Evolutionary conservation across 169 alveolate species (phyloP).

Genomic region (Cyclospora cayetanensis): DNA sequence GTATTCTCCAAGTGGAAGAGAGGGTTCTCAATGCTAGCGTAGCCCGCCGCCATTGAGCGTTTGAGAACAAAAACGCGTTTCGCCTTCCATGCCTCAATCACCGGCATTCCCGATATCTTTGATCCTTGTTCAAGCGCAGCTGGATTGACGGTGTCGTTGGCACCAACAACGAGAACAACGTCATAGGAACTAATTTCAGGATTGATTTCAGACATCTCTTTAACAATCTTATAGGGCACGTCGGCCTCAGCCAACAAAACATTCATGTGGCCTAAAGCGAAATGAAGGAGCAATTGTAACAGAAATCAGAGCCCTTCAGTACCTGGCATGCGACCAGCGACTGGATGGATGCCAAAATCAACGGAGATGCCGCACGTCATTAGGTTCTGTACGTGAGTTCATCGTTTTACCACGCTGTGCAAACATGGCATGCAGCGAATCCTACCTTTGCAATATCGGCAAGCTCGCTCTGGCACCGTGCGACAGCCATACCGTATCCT

Average conservation of each 20-base stretch:
- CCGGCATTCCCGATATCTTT: conserved; percentile 96
- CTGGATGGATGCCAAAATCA: conserved; percentile 96
- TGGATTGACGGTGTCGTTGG: conserved; percentile 95
- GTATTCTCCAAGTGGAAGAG: conserved; percentile 89
- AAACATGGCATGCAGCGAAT: neutral
- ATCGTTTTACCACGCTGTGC: neutral
- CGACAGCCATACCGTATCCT: conserved; percentile 96
- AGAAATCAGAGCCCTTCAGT: neutral
- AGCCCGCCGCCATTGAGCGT: conserved; percentile 95
- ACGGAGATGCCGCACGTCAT: conserved; percentile 85
- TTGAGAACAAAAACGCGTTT: conserved; percentile 88
- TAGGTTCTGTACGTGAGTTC: conserved; percentile 68
- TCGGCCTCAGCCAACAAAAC: conserved; percentile 96
- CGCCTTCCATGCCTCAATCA: conserved; percentile 94
- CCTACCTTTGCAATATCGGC: conserved; percentile 72
- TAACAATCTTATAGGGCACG: conserved; percentile 93
- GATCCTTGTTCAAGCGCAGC: conserved; percentile 91
- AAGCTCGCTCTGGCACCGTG: conserved; percentile 75
- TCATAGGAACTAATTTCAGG: conserved; percentile 81
- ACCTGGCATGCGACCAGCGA: conserved; percentile 97
- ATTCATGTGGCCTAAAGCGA: conserved; percentile 93
- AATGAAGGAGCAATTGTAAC: neutral
- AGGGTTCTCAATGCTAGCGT: conserved; percentile 95
- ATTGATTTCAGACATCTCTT: conserved; percentile 95
- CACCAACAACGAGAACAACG: conserved; percentile 93